phyloP scores from a whole-genome alignment of 73 alveolate species.

The Tetrahymena elliotti region DNA sequence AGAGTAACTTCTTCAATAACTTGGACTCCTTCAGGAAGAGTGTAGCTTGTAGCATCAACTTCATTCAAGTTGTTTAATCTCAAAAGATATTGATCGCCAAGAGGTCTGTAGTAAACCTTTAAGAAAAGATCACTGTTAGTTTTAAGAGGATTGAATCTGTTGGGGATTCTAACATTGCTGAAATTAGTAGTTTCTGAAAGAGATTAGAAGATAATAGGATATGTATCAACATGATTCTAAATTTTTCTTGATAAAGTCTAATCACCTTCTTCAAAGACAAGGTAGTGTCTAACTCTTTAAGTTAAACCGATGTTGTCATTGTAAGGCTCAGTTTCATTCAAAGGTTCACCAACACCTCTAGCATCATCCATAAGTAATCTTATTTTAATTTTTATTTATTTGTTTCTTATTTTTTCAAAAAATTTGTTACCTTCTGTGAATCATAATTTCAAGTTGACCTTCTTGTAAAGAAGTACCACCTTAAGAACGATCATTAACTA shows the following conservation, averaged over 20 bases:
- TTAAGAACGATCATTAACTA: conserved; percentile 76
- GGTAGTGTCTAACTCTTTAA: conserved; percentile 2
- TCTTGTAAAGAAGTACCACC: conserved; percentile 34
- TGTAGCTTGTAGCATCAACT: background rate
- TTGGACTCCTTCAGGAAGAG: background rate
- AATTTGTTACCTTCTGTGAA: conserved; percentile 44
- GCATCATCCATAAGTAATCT: conserved; percentile 53
- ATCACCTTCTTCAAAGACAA: background rate
- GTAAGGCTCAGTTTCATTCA: conserved; percentile 67
- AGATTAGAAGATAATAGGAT: background rate
- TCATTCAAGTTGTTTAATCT: background rate
- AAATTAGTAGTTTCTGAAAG: background rate
- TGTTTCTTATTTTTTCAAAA: background rate
- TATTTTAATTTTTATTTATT: background rate
- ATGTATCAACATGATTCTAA: background rate
- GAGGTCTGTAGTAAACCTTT: background rate
- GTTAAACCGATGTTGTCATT: background rate
- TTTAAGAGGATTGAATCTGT: background rate
- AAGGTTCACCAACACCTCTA: conserved; percentile 77
- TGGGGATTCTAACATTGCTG: background rate
- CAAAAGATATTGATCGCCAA: background rate
- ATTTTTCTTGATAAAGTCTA: background rate
- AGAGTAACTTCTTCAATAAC: background rate
- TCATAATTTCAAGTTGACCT: conserved; percentile 10
- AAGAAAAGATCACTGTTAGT: background rate